Evolutionary conservation across 257 asterid genomes (phyloP), one percentile per base, ranked within the genome.

Genomic region (Verbascum thapsus): DNA sequence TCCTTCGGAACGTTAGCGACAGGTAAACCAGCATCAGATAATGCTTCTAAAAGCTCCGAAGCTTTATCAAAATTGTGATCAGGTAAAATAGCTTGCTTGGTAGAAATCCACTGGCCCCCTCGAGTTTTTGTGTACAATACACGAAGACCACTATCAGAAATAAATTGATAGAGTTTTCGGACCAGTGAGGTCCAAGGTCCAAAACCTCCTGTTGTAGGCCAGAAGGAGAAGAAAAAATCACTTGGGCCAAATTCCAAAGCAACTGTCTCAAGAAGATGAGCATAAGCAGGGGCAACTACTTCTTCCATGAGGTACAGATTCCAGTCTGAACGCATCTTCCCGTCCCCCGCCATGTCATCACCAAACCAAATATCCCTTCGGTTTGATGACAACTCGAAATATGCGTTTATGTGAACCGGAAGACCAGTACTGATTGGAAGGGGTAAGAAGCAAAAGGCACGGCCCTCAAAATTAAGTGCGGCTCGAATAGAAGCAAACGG

Each of bases 311-410:
- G 95, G 74, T 73, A 80, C 79, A 78, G 75, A 72, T 91, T 91
- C 98, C 98, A 91, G 72, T 91, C 98, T 9, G 98, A 88, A 43
- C 96, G 95, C 64, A 81, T 80, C 81, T 86, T 91, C 64, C 98
- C 98, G 66, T 92, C 98, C 69, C 98, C 98, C 43, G 91, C 86
- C 98, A 91, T 91, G 86, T 91, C 98, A 80, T 83, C 88, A 51
- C 98, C 98, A 71, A 86, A 88, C 98, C 98, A 91, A 77, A 91
- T 91, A 63, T 91, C 98, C 74, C 98, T 86, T 71, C 98, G 77
- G 67, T 91, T 91, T 52, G 98, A 91, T 65, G 98, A 91, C 76
- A 91, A 75, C 84, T 91, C 98, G 79, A 91, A 91, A 75, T 88
- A 91, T 56, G 95, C 88, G 72, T 91, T 91, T 44, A 91, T 86